A percentile compares a stretch with the other conserved stretches of the same genome.
Evolutionary conservation across 2,329 filamentous ascomycete species (phyloP).

Genomic region (Salinomyces thailandicus): DNA sequence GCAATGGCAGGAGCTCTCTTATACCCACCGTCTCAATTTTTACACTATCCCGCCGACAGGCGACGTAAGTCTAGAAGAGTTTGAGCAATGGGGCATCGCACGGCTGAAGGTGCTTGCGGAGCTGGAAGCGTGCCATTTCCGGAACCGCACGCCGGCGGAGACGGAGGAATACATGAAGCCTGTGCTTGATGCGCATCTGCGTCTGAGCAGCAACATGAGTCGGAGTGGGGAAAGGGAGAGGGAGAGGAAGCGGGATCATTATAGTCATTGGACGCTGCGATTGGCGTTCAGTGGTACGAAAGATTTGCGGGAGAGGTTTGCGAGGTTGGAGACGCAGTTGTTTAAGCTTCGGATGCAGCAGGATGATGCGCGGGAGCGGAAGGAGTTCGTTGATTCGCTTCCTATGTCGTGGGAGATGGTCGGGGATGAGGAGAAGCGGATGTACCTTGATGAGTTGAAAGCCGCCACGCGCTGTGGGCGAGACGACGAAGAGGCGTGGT

Average conservation of each 20-base stretch:
- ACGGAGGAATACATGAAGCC: slow-evolving; percentile 75
- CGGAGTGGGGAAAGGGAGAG: slow-evolving; percentile 44
- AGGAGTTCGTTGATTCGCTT: slow-evolving; percentile 64
- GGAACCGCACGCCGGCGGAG: slow-evolving; percentile 76
- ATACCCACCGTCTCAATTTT: slow-evolving; percentile 82
- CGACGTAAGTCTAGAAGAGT: slow-evolving; percentile 92
- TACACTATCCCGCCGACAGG: slow-evolving; percentile 80
- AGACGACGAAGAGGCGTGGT: slow-evolving; percentile 73
- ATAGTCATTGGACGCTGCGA: slow-evolving; percentile 92
- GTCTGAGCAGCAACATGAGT: slow-evolving; percentile 66
- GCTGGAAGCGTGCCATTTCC: slow-evolving; percentile 88
- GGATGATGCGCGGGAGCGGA: slow-evolving; percentile 64
- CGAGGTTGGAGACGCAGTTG: slow-evolving; percentile 75
- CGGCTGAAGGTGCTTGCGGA: slow-evolving; percentile 77
- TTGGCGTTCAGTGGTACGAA: slow-evolving; percentile 88
- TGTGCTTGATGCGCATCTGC: slow-evolving; percentile 77
- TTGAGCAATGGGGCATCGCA: slow-evolving; percentile 98
- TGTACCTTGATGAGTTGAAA: slow-evolving; percentile 51
- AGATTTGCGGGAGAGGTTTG: slow-evolving; percentile 77
- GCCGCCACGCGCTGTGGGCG: slow-evolving; percentile 43
- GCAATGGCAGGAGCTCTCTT: slow-evolving; percentile 65
- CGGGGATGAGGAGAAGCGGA: slow-evolving; percentile 65
- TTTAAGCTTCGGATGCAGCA: slow-evolving; percentile 72
- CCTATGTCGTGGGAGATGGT: slow-evolving; percentile 80
- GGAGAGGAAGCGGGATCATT: slow-evolving; percentile 90